A percentile compares a stretch with the other conserved stretches of the same genome.
These are phyloP conservation scores for Musa schizocarpa DNA, from an alignment of 176 grass and related monocot genomes.

Conservation along the genomic window DNA sequence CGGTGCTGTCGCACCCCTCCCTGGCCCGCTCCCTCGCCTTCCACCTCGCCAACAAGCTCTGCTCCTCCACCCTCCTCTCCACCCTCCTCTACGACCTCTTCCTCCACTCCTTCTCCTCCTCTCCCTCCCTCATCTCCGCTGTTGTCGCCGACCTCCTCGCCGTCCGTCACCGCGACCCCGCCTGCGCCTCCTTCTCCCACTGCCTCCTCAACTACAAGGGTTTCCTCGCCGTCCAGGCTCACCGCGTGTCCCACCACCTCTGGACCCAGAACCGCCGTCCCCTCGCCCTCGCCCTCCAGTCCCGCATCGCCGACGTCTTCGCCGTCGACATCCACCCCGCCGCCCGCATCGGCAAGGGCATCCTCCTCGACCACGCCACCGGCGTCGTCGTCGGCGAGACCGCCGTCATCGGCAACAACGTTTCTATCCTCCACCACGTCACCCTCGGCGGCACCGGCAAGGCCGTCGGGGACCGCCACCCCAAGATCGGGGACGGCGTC, in stretches of 20 bases:
- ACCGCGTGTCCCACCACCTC: conserved; percentile 46
- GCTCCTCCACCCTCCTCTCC: conserved; percentile 58
- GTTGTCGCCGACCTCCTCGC: no score
- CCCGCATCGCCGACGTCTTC: no score
- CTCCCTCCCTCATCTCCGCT: no score
- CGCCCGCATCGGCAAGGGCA: conserved; percentile 46
- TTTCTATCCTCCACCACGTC: conserved; percentile 92
- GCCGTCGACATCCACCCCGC: no score
- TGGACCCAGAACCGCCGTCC: conserved; percentile 48
- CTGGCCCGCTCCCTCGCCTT: conserved; percentile 53
- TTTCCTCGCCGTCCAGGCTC: no score
- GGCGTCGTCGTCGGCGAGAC: conserved; percentile 82
- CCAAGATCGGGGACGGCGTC: conserved; percentile 72
- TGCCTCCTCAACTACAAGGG: no score
- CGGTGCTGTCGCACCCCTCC: conserved; percentile 55
- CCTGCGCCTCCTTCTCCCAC: no score
- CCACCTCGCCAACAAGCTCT: conserved; percentile 28
- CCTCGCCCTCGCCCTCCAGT: no score
- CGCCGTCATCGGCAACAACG: conserved; percentile 76
- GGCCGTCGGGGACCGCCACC: conserved; percentile 69
- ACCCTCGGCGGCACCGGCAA: conserved; percentile 83
- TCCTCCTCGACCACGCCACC: conserved; percentile 86
- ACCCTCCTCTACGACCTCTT: no score
- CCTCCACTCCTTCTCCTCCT: no score
- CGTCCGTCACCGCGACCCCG: no score